Evolutionary conservation across 2,329 filamentous ascomycete genomes (phyloP).

Genomic region (Hypoxylon sp.): DNA sequence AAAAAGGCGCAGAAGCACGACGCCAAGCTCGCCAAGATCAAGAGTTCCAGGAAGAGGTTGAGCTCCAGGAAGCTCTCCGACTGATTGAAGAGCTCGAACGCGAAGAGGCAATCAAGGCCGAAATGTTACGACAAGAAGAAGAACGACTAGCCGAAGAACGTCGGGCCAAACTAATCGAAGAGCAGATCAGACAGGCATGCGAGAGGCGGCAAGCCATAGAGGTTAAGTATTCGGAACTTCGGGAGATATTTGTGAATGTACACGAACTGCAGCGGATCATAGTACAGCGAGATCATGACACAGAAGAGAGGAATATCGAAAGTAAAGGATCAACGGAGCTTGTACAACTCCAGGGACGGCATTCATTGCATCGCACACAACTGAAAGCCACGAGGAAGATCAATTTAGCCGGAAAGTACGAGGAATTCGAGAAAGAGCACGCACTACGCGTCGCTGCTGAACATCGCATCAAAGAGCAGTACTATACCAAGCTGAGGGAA

Average conservation of each 20-base stretch:
- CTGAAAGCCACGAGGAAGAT: constrained; percentile 40
- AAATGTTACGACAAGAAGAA: constrained; percentile 51
- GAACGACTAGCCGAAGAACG: constrained; percentile 50
- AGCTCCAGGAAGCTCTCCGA: constrained; percentile 52
- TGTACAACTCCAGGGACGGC: constrained; percentile 46
- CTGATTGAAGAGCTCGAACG: constrained; percentile 59
- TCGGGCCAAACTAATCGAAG: constrained; percentile 49
- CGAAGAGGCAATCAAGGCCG: constrained; percentile 54
- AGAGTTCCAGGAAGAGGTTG: constrained; percentile 49
- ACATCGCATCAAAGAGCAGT: constrained; percentile 54
- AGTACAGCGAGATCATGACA: constrained; percentile 51
- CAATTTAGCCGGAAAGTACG: constrained; percentile 48
- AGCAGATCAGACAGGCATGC: constrained; percentile 52
- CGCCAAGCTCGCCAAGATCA: constrained; percentile 46
- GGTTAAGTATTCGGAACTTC: constrained; percentile 51
- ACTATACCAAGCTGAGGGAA: constrained; percentile 49
- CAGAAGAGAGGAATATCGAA: constrained; percentile 45
- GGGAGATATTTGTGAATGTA: constrained; percentile 49
- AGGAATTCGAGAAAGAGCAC: constrained; percentile 52
- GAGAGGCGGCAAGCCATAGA: constrained; percentile 52
- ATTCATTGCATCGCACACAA: constrained; percentile 47
- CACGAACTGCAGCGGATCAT: constrained; percentile 54
- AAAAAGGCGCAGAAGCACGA: constrained; percentile 49
- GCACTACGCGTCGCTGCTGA: constrained; percentile 53
- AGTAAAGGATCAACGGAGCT: constrained; percentile 39